phyloP scores from a whole-genome alignment of 495 filamentous ascomycete species.

The Xylaria curta region DNA sequence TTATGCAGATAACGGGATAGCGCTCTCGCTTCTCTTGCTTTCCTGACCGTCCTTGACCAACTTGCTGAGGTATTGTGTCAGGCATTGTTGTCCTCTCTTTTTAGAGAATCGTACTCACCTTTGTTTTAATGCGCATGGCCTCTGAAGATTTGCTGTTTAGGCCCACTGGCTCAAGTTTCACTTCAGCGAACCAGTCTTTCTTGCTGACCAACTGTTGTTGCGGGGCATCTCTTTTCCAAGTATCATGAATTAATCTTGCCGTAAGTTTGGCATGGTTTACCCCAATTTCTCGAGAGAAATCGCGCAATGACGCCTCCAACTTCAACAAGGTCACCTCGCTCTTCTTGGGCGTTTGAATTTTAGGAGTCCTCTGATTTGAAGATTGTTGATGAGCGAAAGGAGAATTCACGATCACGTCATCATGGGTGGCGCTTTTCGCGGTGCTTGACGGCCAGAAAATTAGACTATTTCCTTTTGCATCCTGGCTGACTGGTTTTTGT shows the following conservation, averaged over 20 bases:
- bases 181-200: conserved; percentile 48
- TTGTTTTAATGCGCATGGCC: conserved; percentile 47
- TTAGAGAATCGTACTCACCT: conserved; percentile 38
- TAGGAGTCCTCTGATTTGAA: conserved; percentile 35
- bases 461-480: conserved; percentile 3
- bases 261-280: conserved; percentile 47
- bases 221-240: conserved; percentile 46
- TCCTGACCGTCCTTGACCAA: conserved; percentile 42
- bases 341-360: conserved; percentile 41
- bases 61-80: conserved; percentile 33
- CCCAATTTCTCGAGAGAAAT: conserved; percentile 41
- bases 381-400: background rate
- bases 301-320: conserved; percentile 40
- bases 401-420: background rate
- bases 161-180: conserved; percentile 39
- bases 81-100: background rate
- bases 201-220: conserved; percentile 43
- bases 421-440: conserved; percentile 7
- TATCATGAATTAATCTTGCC: conserved; percentile 46
- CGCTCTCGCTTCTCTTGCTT: conserved; percentile 44
- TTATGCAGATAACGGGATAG: conserved; percentile 47
- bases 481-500: conserved; percentile 1
- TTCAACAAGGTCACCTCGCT: conserved; percentile 46
- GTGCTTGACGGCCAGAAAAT: background rate
- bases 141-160: conserved; percentile 31